Evolutionary conservation across 345 rosid species (phyloP).

Genomic region (Acer saccharum): DNA sequence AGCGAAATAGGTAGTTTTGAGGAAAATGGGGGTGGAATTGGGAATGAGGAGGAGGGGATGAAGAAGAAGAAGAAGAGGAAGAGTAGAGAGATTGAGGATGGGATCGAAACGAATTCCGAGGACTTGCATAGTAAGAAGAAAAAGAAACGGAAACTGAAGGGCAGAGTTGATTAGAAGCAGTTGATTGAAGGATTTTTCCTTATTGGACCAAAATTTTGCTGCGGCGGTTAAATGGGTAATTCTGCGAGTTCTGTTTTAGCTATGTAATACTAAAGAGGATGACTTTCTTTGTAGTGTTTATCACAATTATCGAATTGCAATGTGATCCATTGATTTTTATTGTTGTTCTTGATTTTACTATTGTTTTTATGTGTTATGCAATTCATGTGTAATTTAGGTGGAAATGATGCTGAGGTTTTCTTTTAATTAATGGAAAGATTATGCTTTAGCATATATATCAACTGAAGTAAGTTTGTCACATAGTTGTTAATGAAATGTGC

Average conservation of each 20-base stretch:
- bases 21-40: constrained; percentile 4
- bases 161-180: not conserved
- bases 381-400: constrained; percentile 3
- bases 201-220: constrained; percentile 8
- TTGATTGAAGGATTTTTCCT: not conserved
- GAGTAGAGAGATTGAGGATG: constrained; percentile 27
- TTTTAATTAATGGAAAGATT: not conserved
- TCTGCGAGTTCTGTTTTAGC: not conserved
- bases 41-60: constrained; percentile 16
- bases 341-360: not conserved
- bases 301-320: not conserved
- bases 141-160: constrained; percentile 33
- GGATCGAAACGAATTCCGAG: constrained; percentile 23
- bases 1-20: not conserved
- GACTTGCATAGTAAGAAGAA: constrained; percentile 45
- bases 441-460: no score
- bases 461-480: not conserved
- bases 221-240: not conserved
- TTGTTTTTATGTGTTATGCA: not conserved
- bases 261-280: constrained; percentile 1
- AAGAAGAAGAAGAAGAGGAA: constrained; percentile 31
- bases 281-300: not conserved
- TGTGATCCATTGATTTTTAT: not conserved
- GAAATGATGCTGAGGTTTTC: not conserved
- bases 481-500: not conserved